Base-by-base conservation (phyloP, 2,329 filamentous ascomycete genomes). In the Trichophyton verrucosum region DNA sequence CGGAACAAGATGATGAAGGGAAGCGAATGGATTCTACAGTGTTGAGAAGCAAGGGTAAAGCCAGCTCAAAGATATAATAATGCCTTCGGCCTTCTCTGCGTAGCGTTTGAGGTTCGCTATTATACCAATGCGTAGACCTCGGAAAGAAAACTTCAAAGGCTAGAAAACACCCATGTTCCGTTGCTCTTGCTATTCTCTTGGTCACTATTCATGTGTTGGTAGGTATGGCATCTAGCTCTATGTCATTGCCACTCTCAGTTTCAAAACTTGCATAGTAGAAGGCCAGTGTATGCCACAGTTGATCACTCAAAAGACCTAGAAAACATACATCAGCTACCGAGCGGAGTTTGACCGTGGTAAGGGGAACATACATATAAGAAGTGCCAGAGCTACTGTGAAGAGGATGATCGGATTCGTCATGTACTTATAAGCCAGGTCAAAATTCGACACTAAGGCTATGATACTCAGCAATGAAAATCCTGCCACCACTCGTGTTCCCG, bases 1-100 rank as follows among this genome's bases (percentile, higher is more conserved):
- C 77, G 6, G 89, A 94, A 74, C 88, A 95, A 73, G 83, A 86
- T 62, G 89, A 95, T 68, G 88, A 95, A 71, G 89, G 89, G 0
- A 80, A 77, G 67, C 80, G 85, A 61, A 79, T 86, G 68, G 85
- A 92, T 70, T 57, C 55, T 24, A 57, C 55, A 6, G 13, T 44
- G 40, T 22, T 57, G 15, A 42, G 55, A 36, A 20, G 36, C 20
- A 36, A 36, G n/a, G 36, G n/a, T 4, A 42, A 40, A 13, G 13
- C 27, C 4, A 20, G 38, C 7, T 8, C 36, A 11, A 57, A 57
- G 11, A 24, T 57, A 11, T 57, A 57, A 57, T 1, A 7, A 11
- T 7, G 5, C 2, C 51, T 36, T 20, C 24, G 4, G n/a, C 1
- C 13, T 33, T 17, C n/a, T 44, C 2, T n/a, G n/a, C 7, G 6